Percentiles rank a stretch among this genome's conserved stretches.
These are phyloP conservation scores for Xylaria curta DNA, from an alignment of 495 filamentous ascomycete genomes.

Conservation along the genomic window DNA sequence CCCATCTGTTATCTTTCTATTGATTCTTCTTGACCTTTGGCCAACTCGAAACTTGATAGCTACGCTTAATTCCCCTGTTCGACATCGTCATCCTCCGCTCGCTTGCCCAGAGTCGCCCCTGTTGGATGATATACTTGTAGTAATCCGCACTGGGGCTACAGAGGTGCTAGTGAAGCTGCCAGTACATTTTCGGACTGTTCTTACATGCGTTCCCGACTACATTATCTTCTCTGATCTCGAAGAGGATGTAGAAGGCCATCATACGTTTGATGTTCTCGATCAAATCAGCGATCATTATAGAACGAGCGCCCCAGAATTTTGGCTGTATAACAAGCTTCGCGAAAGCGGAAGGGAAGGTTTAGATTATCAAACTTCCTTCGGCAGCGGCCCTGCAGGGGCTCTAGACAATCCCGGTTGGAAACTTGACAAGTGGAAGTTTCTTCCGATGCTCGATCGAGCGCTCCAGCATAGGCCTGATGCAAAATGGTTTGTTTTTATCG, in stretches of 20 bases:
- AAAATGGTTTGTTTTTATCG: conserved; percentile 24
- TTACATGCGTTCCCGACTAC: conserved; percentile 17
- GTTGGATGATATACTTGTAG: conserved; percentile 17
- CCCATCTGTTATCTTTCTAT: neutral
- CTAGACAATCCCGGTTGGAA: conserved; percentile 23
- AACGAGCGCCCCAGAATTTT: conserved; percentile 2
- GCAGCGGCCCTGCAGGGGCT: conserved; percentile 14
- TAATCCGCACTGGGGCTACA: conserved; percentile 20
- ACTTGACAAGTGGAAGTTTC: conserved; percentile 20
- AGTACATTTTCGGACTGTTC: conserved; percentile 4
- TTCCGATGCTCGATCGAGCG: conserved; percentile 17
- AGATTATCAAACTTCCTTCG: conserved; percentile 19
- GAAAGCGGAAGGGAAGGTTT: neutral
- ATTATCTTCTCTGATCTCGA: conserved; percentile 23
- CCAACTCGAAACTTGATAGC: neutral
- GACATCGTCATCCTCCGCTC: neutral
- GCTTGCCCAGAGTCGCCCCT: conserved; percentile 6
- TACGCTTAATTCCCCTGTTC: neutral
- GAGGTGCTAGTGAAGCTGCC: conserved; percentile 19
- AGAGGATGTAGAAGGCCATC: conserved; percentile 18
- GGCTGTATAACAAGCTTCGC: conserved; percentile 18
- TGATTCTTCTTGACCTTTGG: neutral
- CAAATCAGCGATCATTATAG: neutral
- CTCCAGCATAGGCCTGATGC: conserved; percentile 5
- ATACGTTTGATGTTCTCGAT: conserved; percentile 13